Evolutionary conservation across 306 rosid species (phyloP).

Genomic region (Cicer yamashitae): DNA sequence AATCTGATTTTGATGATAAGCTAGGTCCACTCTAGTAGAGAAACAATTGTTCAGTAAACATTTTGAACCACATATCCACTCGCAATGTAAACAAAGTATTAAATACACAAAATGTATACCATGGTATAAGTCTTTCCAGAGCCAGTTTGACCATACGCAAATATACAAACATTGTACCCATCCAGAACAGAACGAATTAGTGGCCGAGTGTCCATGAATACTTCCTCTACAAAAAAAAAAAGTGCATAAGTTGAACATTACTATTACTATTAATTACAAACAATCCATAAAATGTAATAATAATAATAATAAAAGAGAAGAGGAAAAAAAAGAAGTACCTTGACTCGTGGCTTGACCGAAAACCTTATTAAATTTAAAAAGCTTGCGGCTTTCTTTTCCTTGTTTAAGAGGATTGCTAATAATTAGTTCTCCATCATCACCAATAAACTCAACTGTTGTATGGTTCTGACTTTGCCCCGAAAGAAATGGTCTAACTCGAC

Average conservation of each 20-base stretch:
- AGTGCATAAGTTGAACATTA: slow-evolving; percentile 26
- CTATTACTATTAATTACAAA: slow-evolving; percentile 2
- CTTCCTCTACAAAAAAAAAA: slow-evolving; percentile 69
- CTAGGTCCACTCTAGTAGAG: slow-evolving; percentile 83
- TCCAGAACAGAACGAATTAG: slow-evolving; percentile 93
- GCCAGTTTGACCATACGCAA: slow-evolving; percentile 99
- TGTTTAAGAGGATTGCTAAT: slow-evolving; percentile 84
- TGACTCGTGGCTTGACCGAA: slow-evolving; percentile 85
- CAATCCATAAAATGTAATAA: slow-evolving; percentile 30
- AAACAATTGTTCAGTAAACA: slow-evolving; percentile 39
- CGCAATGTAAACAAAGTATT: slow-evolving; percentile 31
- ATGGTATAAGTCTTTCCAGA: slow-evolving; percentile 97
- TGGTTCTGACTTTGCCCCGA: slow-evolving; percentile 86
- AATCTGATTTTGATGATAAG: slow-evolving; percentile 71
- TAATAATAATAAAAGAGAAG: slow-evolving; percentile 28
- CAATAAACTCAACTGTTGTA: slow-evolving; percentile 78
- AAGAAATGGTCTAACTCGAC: slow-evolving; percentile 97
- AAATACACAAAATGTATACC: slow-evolving; percentile 58
- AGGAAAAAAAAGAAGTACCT: slow-evolving; percentile 57
- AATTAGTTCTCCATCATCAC: slow-evolving; percentile 89
- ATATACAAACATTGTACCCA: slow-evolving; percentile 97
- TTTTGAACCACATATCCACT: slow-evolving; percentile 14
- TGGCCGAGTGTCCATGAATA: slow-evolving; percentile 85
- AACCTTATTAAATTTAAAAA: slow-evolving; percentile 92
- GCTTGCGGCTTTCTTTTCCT: slow-evolving; percentile 83